These are phyloP conservation scores for Arachnomyces sp. DNA, from an alignment of 2,329 filamentous ascomycete species.

Conservation along the genomic window DNA sequence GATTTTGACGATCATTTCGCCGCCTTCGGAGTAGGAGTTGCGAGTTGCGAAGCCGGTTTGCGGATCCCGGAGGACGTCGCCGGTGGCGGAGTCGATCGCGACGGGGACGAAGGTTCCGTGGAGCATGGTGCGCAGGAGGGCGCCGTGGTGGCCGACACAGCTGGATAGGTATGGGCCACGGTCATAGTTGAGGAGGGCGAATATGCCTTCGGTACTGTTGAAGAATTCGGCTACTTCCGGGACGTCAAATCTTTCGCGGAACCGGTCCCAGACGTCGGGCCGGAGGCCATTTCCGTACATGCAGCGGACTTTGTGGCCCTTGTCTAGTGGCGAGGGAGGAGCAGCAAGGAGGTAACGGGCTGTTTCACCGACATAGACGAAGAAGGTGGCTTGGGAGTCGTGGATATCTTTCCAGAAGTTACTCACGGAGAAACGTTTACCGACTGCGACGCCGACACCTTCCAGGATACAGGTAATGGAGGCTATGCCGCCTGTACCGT, in stretches of 20 bases:
- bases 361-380: slow-evolving; percentile 73
- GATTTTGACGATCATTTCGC: slow-evolving; percentile 66
- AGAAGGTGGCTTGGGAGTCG: slow-evolving; percentile 59
- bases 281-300: slow-evolving; percentile 44
- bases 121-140: slow-evolving; percentile 48
- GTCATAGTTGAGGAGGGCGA: slow-evolving; percentile 54
- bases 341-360: slow-evolving; percentile 65
- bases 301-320: slow-evolving; percentile 37
- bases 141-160: slow-evolving; percentile 64
- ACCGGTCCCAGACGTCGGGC: slow-evolving; percentile 61
- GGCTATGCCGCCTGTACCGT: slow-evolving; percentile 62
- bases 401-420: slow-evolving; percentile 67
- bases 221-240: slow-evolving; percentile 64
- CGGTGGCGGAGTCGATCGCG: slow-evolving; percentile 59
- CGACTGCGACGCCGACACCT: slow-evolving; percentile 38
- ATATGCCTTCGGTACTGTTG: slow-evolving; percentile 66
- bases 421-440: slow-evolving; percentile 54
- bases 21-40: slow-evolving; percentile 58
- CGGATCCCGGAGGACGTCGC: slow-evolving; percentile 58
- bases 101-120: slow-evolving; percentile 58
- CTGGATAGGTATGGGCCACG: slow-evolving; percentile 56
- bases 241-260: slow-evolving; percentile 36
- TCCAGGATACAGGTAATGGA: slow-evolving; percentile 49
- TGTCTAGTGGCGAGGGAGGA: slow-evolving; percentile 44
- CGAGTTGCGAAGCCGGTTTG: slow-evolving; percentile 61